Evolutionary conservation across 2,329 filamentous ascomycete genomes (phyloP), one percentile per base, ranked within the genome.

Genomic region (Epicoccum sorghinum): DNA sequence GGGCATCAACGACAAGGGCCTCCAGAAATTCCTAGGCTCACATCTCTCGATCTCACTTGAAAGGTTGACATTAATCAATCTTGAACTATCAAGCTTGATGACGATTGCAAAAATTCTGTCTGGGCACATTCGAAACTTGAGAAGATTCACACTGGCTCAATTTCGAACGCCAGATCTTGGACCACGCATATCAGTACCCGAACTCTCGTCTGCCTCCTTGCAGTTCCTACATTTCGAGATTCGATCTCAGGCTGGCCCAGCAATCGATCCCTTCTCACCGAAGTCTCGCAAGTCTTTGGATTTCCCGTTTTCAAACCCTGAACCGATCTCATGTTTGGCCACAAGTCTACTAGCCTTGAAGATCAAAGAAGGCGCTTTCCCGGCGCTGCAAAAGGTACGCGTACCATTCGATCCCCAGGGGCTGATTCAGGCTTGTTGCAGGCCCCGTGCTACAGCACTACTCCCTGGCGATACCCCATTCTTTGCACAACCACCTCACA

Each of bases 321-420:
- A 70, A 30, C 82, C 84, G 25, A 76, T 80, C 36, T 77, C 80
- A 32, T 76, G 78, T 10, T 70, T 77, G 6, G 85, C 87, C 1
- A 87, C 89, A 45, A 78, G 81, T 4, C 83, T 89, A 41, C 79
- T 92, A 7, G 85, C 87, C 1, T 79, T 79, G 53, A 86, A 85
- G 64, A 89, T 92, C 59, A 73, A 74, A 4, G 80, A 82, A 1
- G 76, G 77, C 4, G 85, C 85, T 0, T 90, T 93, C 65, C 89
- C 89, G 0, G 70, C 75, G 0, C 79, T 93, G 8, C 78, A 76
- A 8, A 76, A 69, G 1, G 74, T 92, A 14, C 84, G 89, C 48
- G 79, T 85, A 0, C 89, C 88, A 1, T 85, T 85, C 52, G 89
- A 93, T 60, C 83, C 87, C 1, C 83, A 89, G 4, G 89, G 89